These are phyloP conservation scores for Ambrosia hybrid DNA, from an alignment of 140 eudicot species.

Conservation along the genomic window DNA sequence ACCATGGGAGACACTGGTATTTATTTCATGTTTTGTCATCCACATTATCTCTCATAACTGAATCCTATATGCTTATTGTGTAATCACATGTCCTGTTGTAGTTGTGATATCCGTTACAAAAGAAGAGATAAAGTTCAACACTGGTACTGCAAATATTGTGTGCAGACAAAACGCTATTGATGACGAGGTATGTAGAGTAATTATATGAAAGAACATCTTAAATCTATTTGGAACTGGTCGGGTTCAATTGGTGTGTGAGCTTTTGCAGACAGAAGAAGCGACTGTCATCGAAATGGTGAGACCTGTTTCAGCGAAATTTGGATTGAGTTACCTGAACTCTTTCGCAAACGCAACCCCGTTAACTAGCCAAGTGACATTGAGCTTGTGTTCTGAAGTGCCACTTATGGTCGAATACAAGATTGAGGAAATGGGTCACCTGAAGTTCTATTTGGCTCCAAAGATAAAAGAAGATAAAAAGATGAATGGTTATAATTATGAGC, in stretches of 20 bases:
- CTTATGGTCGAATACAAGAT: slow-evolving; percentile 64
- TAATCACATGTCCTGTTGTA: slow-evolving; percentile 24
- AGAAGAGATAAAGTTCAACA: slow-evolving; percentile 64
- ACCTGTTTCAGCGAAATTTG: slow-evolving; percentile 53
- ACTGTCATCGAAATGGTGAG: slow-evolving; percentile 61
- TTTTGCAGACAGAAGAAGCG: slow-evolving; percentile 63
- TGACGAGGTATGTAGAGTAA: slow-evolving; percentile 42
- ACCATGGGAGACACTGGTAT: slow-evolving; percentile 62
- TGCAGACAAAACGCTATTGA: slow-evolving; percentile 53
- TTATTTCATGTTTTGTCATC: background rate
- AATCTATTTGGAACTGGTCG: slow-evolving; percentile 10
- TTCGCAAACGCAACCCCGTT: slow-evolving; percentile 68
- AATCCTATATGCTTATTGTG: slow-evolving; percentile 35
- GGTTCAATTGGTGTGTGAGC: slow-evolving; percentile 9
- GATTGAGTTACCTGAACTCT: slow-evolving; percentile 55
- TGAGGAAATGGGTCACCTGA: slow-evolving; percentile 55
- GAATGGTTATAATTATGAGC: slow-evolving; percentile 20
- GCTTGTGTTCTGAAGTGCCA: slow-evolving; percentile 55
- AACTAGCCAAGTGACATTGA: slow-evolving; percentile 55
- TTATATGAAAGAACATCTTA: background rate
- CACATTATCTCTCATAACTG: background rate
- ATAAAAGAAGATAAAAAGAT: slow-evolving; percentile 50
- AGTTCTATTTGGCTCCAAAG: slow-evolving; percentile 59
- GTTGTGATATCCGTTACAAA: slow-evolving; percentile 63
- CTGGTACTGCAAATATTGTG: slow-evolving; percentile 57